Evolutionary conservation across 441 rosid species (phyloP).

Genomic region (Pelargonium myrrhifolium): DNA sequence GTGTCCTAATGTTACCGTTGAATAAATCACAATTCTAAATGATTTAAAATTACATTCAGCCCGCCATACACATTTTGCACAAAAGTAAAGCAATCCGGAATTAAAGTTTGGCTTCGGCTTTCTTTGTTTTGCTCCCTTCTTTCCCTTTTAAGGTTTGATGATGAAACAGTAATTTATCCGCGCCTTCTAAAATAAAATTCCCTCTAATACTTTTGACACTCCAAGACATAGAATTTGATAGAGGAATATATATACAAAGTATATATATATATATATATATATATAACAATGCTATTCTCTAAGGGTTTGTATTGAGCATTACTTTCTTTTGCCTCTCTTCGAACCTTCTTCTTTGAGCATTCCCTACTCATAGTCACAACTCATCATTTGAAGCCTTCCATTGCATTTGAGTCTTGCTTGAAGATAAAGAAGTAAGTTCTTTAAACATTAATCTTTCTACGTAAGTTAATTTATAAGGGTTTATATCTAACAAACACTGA

Average conservation of each 20-base stretch:
- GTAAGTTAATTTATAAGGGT: too few species aligned
- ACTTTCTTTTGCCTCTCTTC: not conserved
- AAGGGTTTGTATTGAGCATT: not conserved
- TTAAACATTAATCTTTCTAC: too few species aligned
- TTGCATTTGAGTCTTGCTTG: not conserved
- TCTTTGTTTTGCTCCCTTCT: not conserved
- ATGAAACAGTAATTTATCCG: not conserved
- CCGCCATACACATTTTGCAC: not conserved
- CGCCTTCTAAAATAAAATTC: slow-evolving; percentile 1
- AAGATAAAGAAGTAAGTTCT: slow-evolving; percentile 4
- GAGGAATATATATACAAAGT: not conserved
- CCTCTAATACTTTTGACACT: not conserved
- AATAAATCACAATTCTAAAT: not conserved
- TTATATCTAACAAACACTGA: too few species aligned
- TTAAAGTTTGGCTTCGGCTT: not conserved
- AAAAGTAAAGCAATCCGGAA: slow-evolving; percentile 2
- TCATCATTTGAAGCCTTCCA: not conserved
- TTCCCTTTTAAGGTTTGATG: not conserved
- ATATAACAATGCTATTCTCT: not conserved
- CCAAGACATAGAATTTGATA: not conserved
- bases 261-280: too few species aligned
- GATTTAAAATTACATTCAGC: not conserved
- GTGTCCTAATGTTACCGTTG: not conserved
- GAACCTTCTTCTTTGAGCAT: not conserved
- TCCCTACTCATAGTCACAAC: not conserved